Evolutionary conservation across 352 stramenopile species (phyloP).

Genomic region (Pythium aquatile): DNA sequence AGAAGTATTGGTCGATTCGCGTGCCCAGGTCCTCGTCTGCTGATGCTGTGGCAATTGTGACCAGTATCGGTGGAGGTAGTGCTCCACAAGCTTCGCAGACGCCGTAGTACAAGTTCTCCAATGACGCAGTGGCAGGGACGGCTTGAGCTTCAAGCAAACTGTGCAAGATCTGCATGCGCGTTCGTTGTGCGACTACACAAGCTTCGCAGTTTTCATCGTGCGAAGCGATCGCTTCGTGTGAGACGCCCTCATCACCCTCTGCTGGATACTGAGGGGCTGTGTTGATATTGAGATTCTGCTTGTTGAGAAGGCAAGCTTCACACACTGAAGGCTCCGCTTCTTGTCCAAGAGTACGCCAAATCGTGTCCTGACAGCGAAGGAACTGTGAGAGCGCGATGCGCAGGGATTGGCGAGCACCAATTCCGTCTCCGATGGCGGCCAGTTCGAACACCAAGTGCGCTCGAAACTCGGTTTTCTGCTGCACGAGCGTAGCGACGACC

Average conservation of each 20-base stretch:
- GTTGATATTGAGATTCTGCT: not conserved
- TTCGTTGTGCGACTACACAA: constrained; percentile 4
- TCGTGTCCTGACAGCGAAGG: constrained; percentile 33
- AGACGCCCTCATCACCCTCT: not conserved
- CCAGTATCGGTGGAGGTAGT: constrained; percentile 11
- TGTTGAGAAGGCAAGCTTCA: not conserved
- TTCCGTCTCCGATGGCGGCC: constrained; percentile 15
- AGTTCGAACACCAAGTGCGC: constrained; percentile 49
- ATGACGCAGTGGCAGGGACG: not conserved
- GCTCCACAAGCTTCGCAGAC: constrained; percentile 7
- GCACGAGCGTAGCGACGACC: constrained; percentile 41
- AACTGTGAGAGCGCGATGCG: constrained; percentile 46
- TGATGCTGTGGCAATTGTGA: not conserved
- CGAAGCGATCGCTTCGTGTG: not conserved
- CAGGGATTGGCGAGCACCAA: constrained; percentile 30
- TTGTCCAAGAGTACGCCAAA: not conserved
- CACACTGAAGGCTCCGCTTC: not conserved
- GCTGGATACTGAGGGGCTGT: not conserved
- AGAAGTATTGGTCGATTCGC: constrained; percentile 11
- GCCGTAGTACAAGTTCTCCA: constrained; percentile 22
- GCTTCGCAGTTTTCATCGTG: not conserved
- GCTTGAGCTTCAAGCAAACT: not conserved
- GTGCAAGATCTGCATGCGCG: constrained; percentile 10
- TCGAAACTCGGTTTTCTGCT: constrained; percentile 62
- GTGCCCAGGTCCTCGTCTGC: not conserved